Base-by-base conservation (phyloP, 2,329 filamentous ascomycete genomes). In the Trichoderma cornu-damae region DNA sequence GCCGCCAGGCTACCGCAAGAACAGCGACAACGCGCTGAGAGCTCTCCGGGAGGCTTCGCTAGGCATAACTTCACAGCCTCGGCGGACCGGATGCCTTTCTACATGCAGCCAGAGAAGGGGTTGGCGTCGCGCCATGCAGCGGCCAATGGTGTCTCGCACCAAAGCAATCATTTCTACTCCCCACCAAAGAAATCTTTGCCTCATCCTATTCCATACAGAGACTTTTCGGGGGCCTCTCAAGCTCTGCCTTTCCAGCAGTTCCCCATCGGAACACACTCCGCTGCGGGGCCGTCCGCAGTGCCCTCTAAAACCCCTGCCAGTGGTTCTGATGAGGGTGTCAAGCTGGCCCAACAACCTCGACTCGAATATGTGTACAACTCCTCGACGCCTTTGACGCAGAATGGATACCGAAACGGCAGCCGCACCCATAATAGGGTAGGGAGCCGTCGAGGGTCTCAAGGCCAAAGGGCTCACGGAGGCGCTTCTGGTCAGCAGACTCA, bases 81-180 rank as follows among this genome's bases (percentile, higher is more conserved):
- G 6, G 16, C 12, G 7, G 42, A 44, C 12, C 46, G 32, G 12
- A 16, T 26, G 16, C 38, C 51, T 34, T 51, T 56, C 44, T 55
- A 50, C 46, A 47, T 56, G 44, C 51, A 51, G 28, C 57, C 51
- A n/a, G 46, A 59, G 26, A 47, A 59, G 24, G 38, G 14, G 8
- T 48, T 50, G 26, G 14, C 40, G 6, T 51, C 43, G 14, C 44
- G 20, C 11, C 51, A 26, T 46, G 26, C 44, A 22, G 30, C n/a
- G 24, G 12, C 46, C 14, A 16, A 35, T 20, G 35, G 16, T 4
- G 7, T 56, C 14, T 26, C 50, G 28, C n/a, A 24, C 38, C 57
- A 51, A 12, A 47, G 26, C 6, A 11, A 48, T 14, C 47, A 37
- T 3, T 37, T 40, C 20, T 24, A 40, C 18, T 18, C 44, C 6